Base-by-base conservation (phyloP, 331 rosid species). In the Telfairia occidentalis region DNA sequence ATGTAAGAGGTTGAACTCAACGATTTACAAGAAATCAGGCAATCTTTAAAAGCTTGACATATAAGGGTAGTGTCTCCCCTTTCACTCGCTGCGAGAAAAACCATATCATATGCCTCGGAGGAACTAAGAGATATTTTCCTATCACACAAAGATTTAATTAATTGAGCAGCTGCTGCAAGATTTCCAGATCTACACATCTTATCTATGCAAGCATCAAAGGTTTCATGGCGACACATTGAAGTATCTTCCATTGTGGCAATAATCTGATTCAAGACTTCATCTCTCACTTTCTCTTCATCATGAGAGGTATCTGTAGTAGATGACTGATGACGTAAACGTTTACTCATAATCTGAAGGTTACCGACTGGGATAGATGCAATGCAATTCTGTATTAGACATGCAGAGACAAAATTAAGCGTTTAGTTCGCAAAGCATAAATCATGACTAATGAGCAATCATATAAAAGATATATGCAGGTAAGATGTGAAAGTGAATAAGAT, bases 81-180 rank as follows among this genome's bases (percentile, higher is more conserved):
- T 76, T 87, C 82, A 80, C 87, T 74, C 5, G 96, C 91, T 64
- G 81, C 83, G 40, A 40, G 80, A 81, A 90, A 78, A 48, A 92
- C 23, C 65, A 74, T 71, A 66, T 84, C 82, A 79, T 75, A 83
- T 24, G 82, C 53, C 37, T 76, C 32, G 2, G 81, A 82, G 79
- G 81, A 83, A 78, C 79, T 64, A 64, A 81, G 74, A 70, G 16
- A 76, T 30, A 83, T 18, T 78, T 79, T 79, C 76, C 82, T 80
- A 53, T 83, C 77, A 53, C 74, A 76, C 71, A 84, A 79, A 29
- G 82, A 80, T 63, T 86, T 81, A 53, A 83, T 88, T 81, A 86
- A 58, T 63, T 76, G 81, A 71, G 83, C 77, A 40, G 82, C 78
- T 7, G 83, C 78, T 50, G 86, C 77, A 78, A 78, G 73, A 76